Evolutionary conservation across 257 asterid genomes (phyloP), one percentile per base, ranked within the genome.

Genomic region (Solanum virginianum): DNA sequence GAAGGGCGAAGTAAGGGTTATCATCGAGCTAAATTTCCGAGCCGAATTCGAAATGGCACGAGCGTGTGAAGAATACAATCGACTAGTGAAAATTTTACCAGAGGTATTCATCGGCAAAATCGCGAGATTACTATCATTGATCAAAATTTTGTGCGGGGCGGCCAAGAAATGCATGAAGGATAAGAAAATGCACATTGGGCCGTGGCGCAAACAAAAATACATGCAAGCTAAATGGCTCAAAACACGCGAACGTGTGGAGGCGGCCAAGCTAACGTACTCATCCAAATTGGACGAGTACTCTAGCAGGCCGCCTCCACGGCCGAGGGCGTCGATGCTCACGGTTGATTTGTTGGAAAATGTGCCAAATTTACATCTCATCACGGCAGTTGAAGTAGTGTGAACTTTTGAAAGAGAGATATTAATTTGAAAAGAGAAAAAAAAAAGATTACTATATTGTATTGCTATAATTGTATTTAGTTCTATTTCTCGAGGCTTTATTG

Each of bases 201-300:
- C 98, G 2, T 96, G 99, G 99, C 91, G 99, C 57, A 94, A 93
- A 86, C 96, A 93, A 2, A 89, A 93, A 3, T 96, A 96, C 90
- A 94, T 96, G 99, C 95, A 96, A 80, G 98, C 98, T 9, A 96
- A 96, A 88, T 96, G 99, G 99, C 89, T 94, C 2, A 89, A 85
- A 79, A 89, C 90, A 22, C 88, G 91, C 17, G 88, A 92, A 84
- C 86, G 96, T 18, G 57, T 75, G 29, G 83, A 92, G 7, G 82
- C 91, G 8, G 17, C 89, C 18, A 41, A 92, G 2, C 60, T 83
- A n/a, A 86, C 92, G 0, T 86, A 86, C 57, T 70, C 91, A 15
- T 80, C 90, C 0, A 88, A 89, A 1, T 88, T 57, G 29, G 81
- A 89, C 32, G 24, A 75, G 82, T 24, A 75, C 14, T 86, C 92